Evolutionary conservation across 75 land plant genomes (phyloP).

Genomic region (Pinus taeda): DNA sequence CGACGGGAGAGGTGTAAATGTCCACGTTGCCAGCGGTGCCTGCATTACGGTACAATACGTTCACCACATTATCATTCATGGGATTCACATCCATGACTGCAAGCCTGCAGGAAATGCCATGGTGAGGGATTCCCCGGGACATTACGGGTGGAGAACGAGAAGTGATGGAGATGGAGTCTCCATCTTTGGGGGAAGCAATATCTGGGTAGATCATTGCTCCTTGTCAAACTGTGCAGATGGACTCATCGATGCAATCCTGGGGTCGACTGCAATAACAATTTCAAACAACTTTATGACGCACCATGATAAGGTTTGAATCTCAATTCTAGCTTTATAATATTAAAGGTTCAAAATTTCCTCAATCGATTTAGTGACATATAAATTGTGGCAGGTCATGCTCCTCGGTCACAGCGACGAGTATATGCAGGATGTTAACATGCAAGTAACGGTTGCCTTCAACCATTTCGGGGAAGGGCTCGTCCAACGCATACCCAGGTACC

Average conservation of each 20-base stretch:
- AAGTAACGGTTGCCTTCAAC: slow-evolving; percentile 74
- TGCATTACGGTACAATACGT: slow-evolving; percentile 27
- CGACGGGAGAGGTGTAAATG: slow-evolving; percentile 30
- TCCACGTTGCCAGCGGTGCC: slow-evolving; percentile 31
- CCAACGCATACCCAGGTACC: slow-evolving; percentile 84
- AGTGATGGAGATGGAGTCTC: slow-evolving; percentile 80
- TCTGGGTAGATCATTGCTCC: slow-evolving; percentile 81
- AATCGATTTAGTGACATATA: neutral
- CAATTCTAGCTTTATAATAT: neutral
- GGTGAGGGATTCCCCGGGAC: slow-evolving; percentile 71
- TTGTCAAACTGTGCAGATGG: slow-evolving; percentile 79
- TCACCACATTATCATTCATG: slow-evolving; percentile 24
- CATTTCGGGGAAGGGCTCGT: slow-evolving; percentile 73
- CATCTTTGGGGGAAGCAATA: slow-evolving; percentile 55
- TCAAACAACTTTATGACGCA: slow-evolving; percentile 85
- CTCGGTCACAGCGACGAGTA: slow-evolving; percentile 61
- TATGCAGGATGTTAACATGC: slow-evolving; percentile 54
- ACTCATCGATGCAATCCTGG: slow-evolving; percentile 72
- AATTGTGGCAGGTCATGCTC: slow-evolving; percentile 55
- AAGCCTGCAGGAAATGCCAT: slow-evolving; percentile 70
- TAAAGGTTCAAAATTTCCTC: neutral
- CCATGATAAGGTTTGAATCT: slow-evolving; percentile 72
- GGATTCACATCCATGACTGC: slow-evolving; percentile 53
- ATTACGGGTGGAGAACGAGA: slow-evolving; percentile 63
- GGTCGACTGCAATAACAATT: slow-evolving; percentile 74